A percentile compares a stretch with the other conserved stretches of the same genome.
These are phyloP conservation scores for Ogataea methanolica DNA, from an alignment of 805 yeast genomes.

Conservation along the genomic window DNA sequence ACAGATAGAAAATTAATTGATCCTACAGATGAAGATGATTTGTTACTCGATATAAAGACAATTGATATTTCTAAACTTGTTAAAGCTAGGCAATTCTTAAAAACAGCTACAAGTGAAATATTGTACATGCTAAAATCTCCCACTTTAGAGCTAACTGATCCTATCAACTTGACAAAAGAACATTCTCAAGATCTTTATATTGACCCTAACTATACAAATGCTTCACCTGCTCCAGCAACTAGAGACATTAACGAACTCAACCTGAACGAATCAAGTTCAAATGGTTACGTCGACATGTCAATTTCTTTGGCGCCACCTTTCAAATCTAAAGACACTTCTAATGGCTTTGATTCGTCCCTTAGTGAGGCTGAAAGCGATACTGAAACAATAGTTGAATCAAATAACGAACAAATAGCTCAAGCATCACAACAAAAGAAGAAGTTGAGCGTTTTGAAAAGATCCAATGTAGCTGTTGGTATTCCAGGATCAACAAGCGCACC, in stretches of 20 bases:
- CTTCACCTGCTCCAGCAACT: background rate
- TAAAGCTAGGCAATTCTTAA: slow-evolving; percentile 31
- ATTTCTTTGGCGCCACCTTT: slow-evolving; percentile 22
- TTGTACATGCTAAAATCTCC: slow-evolving; percentile 32
- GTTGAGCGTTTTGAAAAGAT: slow-evolving; percentile 6
- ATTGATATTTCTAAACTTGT: slow-evolving; percentile 26
- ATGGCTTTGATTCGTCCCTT: slow-evolving; percentile 1
- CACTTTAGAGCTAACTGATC: slow-evolving; percentile 27
- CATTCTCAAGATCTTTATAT: slow-evolving; percentile 9
- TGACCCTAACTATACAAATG: background rate
- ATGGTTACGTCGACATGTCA: slow-evolving; percentile 21
- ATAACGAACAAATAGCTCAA: slow-evolving; percentile 5
- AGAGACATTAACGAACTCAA: slow-evolving; percentile 2
- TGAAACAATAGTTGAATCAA: slow-evolving; percentile 15
- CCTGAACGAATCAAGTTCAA: slow-evolving; percentile 4
- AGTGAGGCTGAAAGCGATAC: slow-evolving; percentile 17
- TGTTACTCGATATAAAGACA: slow-evolving; percentile 16
- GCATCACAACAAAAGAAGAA: slow-evolving; percentile 4
- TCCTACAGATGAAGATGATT: slow-evolving; percentile 6
- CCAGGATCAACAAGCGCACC: background rate
- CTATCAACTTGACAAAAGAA: slow-evolving; percentile 18
- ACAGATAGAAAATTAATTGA: background rate
- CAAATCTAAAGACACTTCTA: slow-evolving; percentile 4
- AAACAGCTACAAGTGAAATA: slow-evolving; percentile 33
- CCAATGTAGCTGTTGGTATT: no score